phyloP scores from a whole-genome alignment of 106 monocot genomes.

The Allium fistulosum region DNA sequence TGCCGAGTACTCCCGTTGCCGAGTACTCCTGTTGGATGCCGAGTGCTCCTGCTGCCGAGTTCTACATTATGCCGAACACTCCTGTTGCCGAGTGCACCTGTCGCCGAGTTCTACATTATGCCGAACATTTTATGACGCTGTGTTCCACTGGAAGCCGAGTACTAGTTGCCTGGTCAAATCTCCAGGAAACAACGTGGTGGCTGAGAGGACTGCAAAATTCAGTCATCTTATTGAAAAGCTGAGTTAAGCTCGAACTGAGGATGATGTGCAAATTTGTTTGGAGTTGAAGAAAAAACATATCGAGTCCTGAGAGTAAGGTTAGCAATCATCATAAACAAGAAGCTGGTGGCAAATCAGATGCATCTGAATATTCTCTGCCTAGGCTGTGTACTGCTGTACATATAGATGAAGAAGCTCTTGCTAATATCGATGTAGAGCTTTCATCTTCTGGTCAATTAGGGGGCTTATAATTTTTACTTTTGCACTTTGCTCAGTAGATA shows the following conservation, averaged over 20 bases:
- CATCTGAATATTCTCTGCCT: conserved; percentile 12
- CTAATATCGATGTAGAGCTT: conserved; percentile 19
- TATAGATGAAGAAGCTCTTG: conserved; percentile 19
- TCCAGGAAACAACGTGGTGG: too few relatives aligned
- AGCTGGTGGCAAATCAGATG: not conserved
- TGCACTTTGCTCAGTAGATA: too few relatives aligned
- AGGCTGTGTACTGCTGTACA: conserved; percentile 19
- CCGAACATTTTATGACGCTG: too few relatives aligned
- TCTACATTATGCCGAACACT: too few relatives aligned
- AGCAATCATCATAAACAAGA: conserved; percentile 7
- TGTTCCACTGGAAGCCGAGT: too few relatives aligned
- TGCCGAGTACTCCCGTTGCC: too few relatives aligned
- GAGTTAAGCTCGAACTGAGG: conserved; percentile 37
- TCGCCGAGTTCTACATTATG: too few relatives aligned
- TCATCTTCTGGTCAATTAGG: conserved; percentile 19
- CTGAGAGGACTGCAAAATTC: conserved; percentile 18
- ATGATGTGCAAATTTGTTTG: conserved; percentile 40
- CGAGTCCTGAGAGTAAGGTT: not conserved
- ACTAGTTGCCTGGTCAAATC: too few relatives aligned
- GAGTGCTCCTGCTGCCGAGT: too few relatives aligned
- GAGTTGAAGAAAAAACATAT: conserved; percentile 33
- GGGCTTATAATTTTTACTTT: conserved; percentile 19
- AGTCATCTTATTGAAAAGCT: conserved; percentile 42
- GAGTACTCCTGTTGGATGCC: too few relatives aligned
- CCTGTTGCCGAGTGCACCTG: too few relatives aligned